phyloP scores from a whole-genome alignment of 2,329 filamentous ascomycete genomes.

The Penicillium sp. region DNA sequence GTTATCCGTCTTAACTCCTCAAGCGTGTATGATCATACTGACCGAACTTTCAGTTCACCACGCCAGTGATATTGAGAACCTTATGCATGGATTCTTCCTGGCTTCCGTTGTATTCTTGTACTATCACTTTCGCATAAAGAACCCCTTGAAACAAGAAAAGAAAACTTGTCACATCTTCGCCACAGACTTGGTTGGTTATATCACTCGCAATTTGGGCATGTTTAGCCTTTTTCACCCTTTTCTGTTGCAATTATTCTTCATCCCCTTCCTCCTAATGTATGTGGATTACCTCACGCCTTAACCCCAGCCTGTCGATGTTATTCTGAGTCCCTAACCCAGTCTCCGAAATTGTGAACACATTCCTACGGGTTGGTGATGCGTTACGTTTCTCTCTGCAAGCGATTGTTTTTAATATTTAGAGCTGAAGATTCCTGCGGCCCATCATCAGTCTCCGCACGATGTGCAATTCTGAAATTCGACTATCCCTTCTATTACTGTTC shows the following conservation, averaged over 20 bases:
- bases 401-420: conserved; percentile 29
- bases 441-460: background rate
- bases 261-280: conserved; percentile 33
- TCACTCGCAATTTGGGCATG: conserved; percentile 39
- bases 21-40: background rate
- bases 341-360: conserved; percentile 39
- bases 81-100: conserved; percentile 27
- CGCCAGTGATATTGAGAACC: conserved; percentile 43
- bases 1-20: conserved; percentile 22
- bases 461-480: background rate
- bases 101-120: conserved; percentile 43
- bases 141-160: conserved; percentile 33
- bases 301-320: conserved; percentile 25
- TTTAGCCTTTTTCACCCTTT: conserved; percentile 27
- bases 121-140: conserved; percentile 38
- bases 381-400: conserved; percentile 28
- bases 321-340: conserved; percentile 30
- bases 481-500: conserved; percentile 16
- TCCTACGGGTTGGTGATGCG: conserved; percentile 31
- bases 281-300: conserved; percentile 33
- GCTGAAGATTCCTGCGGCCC: conserved; percentile 19
- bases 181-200: conserved; percentile 47
- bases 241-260: conserved; percentile 15
- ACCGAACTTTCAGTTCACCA: conserved; percentile 40
- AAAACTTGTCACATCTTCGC: conserved; percentile 42